Conservation (phyloP, 768 basidiomycete genomes). For the Cubamyces lactineus region DNA sequence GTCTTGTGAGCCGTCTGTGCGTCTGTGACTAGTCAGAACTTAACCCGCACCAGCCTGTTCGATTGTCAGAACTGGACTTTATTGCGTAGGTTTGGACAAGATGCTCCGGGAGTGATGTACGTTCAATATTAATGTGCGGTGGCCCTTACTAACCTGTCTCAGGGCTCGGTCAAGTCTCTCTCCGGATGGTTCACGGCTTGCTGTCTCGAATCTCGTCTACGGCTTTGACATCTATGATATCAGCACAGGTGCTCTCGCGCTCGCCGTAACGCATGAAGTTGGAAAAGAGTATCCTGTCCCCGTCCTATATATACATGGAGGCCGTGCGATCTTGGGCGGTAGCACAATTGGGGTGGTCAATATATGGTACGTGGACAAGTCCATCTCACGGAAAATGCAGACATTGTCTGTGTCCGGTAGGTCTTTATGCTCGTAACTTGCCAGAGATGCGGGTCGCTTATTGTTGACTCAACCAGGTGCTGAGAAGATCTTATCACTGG, state of each 20-base stretch:
- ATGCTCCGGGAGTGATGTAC: not conserved
- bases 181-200: slow-evolving; percentile 1
- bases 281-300: not conserved
- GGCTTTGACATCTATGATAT: slow-evolving; percentile 5
- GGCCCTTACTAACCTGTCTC: too few relatives aligned
- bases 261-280: not conserved
- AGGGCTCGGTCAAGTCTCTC: slow-evolving; percentile 1
- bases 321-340: not conserved
- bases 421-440: not conserved
- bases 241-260: not conserved
- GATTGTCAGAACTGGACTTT: not conserved
- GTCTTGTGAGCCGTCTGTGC: not conserved
- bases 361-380: not conserved
- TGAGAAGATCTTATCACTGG: not conserved
- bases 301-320: not conserved
- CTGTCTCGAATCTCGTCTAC: not conserved
- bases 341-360: not conserved
- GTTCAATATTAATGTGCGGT: too few relatives aligned
- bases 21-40: not conserved
- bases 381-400: not conserved
- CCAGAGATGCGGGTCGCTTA: not conserved
- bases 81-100: not conserved
- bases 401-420: not conserved
- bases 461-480: not conserved
- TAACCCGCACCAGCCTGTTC: slow-evolving; percentile 1